Evolutionary conservation across 441 rosid genomes (phyloP), one percentile per base, ranked within the genome.

Genomic region (Croton laevigatus): DNA sequence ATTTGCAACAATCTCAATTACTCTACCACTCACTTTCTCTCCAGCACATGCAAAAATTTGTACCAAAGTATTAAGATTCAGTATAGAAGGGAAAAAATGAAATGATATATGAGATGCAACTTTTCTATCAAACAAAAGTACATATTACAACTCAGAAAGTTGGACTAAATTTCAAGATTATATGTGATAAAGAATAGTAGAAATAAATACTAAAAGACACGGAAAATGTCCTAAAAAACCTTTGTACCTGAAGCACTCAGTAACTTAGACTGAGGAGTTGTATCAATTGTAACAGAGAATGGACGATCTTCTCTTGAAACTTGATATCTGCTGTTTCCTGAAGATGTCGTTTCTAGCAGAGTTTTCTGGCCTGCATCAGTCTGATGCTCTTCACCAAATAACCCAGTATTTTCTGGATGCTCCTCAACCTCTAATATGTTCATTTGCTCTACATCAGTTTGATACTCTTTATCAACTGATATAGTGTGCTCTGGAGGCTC

Each of bases 211-310:
- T 16, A 16, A 44, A 34, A 22, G 40, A 27, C 64, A n/a, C 12
- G 38, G 44, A 58, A n/a, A 55, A 32, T 34, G 59, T 23, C 55
- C 51, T 46, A 32, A 68, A 27, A 72, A 68, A 19, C 62, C 20
- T 70, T 59, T 66, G 78, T 67, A 85, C 91, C 87, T 75, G 86
- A 73, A 74, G 78, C 85, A 70, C 72, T 75, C 48, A 36, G 75
- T 48, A 74, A 72, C 70, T 74, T 83, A 71, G 79, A 71, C 68
- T 36, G 78, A 42, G 83, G 80, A 72, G 86, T 82, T 52, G 72
- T 37, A 69, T 80, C 79, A 59, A 79, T 62, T 62, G 84, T 75
- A 62, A 63, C 68, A 62, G 85, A 76, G 63, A 74, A 40, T 14
- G 77, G 81, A 54, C 54, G 61, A 69, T 75, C 85, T 72, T 77